Conservation (phyloP, 176 grass and related monocot species). For the Carex myosuroides region DNA sequence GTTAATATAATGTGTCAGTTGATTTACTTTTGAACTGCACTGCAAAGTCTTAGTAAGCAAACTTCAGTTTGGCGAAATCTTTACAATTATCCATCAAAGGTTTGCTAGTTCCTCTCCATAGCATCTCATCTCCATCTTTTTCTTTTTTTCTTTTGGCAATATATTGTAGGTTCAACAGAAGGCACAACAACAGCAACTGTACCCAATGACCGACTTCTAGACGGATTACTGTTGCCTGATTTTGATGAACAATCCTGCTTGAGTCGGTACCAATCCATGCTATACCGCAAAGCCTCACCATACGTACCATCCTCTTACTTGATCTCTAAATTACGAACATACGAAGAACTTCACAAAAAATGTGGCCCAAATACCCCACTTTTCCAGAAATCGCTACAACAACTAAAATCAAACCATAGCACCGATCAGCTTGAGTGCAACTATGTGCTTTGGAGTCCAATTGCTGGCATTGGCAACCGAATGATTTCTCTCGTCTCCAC, state of each 20-base stretch:
- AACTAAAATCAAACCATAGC: conserved; percentile 42
- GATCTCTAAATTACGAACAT: conserved; percentile 33
- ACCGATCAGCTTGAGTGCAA: conserved; percentile 39
- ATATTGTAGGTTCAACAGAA: not conserved
- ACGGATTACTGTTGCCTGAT: conserved; percentile 43
- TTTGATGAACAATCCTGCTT: conserved; percentile 48
- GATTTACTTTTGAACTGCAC: not conserved
- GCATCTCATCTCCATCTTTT: not conserved
- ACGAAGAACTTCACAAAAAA: conserved; percentile 62
- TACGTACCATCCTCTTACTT: conserved; percentile 39
- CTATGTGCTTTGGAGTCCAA: conserved; percentile 68
- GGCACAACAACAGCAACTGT: not conserved
- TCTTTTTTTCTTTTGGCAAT: not conserved
- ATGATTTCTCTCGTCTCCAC: conserved; percentile 20
- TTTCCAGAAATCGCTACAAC: conserved; percentile 34
- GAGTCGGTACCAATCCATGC: conserved; percentile 41
- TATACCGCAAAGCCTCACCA: conserved; percentile 42
- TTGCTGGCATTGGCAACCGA: conserved; percentile 32
- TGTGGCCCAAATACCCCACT: conserved; percentile 43
- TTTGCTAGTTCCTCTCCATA: too few relatives aligned
- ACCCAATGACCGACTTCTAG: conserved; percentile 38
- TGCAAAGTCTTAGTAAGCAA: not conserved
- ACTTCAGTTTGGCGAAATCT: not conserved
- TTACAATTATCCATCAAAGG: too few relatives aligned
- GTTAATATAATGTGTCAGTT: not conserved